Percentiles rank a stretch among this genome's conserved stretches.
These are phyloP conservation scores for Hippophae tibetana DNA, from an alignment of 306 rosid species.

Conservation along the genomic window DNA sequence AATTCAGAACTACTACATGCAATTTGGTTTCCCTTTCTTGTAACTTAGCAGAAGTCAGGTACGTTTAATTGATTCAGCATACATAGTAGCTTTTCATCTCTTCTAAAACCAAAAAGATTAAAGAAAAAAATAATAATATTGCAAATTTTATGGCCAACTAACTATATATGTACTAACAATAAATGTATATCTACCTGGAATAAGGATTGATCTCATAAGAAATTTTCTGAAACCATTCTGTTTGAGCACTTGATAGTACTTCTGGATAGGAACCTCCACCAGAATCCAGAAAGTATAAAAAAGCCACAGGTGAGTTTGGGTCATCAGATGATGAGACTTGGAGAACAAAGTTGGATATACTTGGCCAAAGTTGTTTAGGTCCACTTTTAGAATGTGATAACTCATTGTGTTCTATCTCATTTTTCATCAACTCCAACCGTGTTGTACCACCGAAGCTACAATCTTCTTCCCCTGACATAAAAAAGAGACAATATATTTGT, in stretches of 20 bases:
- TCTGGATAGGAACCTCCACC: constrained; percentile 91
- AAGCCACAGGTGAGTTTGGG: constrained; percentile 41
- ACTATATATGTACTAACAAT: background rate
- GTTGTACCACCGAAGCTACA: constrained; percentile 68
- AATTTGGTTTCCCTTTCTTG: background rate
- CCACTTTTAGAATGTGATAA: constrained; percentile 49
- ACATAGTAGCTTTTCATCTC: too few species aligned
- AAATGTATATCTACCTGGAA: constrained; percentile 34
- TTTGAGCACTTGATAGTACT: constrained; percentile 59
- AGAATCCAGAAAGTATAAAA: constrained; percentile 74
- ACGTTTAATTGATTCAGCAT: too few species aligned
- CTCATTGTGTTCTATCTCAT: constrained; percentile 34
- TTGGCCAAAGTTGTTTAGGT: constrained; percentile 70
- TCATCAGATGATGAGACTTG: constrained; percentile 37
- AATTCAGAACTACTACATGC: background rate
- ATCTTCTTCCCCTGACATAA: constrained; percentile 32
- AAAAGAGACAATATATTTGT: background rate
- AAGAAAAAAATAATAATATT: too few species aligned
- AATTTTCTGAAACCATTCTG: constrained; percentile 53
- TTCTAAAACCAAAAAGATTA: too few species aligned
- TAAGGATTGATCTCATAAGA: constrained; percentile 47
- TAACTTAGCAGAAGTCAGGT: too few species aligned
- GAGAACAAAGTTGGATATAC: constrained; percentile 68
- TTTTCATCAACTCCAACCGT: constrained; percentile 47
- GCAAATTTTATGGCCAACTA: too few species aligned